phyloP scores from a whole-genome alignment of 2,329 filamentous ascomycete genomes.

The Botrytis paeoniae region DNA sequence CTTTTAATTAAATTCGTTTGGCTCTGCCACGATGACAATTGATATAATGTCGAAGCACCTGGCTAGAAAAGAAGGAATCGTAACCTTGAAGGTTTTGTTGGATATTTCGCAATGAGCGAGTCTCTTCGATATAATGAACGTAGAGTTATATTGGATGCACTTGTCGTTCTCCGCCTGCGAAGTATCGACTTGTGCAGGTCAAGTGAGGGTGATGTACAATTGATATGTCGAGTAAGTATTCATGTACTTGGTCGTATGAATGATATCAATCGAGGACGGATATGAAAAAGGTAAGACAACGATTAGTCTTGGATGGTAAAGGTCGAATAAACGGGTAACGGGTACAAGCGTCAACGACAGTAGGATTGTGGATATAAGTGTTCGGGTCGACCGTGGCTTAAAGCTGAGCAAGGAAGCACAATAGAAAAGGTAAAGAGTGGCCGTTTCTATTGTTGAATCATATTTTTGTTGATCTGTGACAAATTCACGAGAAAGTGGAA shows the following conservation, averaged over 20 bases:
- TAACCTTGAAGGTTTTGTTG: slow-evolving; percentile 20
- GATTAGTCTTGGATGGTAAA: background rate
- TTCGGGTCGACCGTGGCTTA: slow-evolving; percentile 2
- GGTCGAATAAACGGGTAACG: background rate
- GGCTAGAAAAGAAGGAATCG: slow-evolving; percentile 23
- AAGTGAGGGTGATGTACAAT: slow-evolving; percentile 9
- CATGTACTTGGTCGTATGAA: background rate
- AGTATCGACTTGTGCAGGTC: slow-evolving; percentile 43
- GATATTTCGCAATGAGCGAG: slow-evolving; percentile 22
- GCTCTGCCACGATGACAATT: slow-evolving; percentile 27
- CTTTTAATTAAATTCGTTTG: slow-evolving; percentile 23
- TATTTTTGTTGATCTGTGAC: background rate
- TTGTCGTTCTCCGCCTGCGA: slow-evolving; percentile 51
- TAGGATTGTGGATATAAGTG: background rate
- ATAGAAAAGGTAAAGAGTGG: background rate
- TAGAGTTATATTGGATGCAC: slow-evolving; percentile 39
- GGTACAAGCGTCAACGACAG: background rate
- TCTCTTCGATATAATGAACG: slow-evolving; percentile 32
- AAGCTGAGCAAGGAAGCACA: slow-evolving; percentile 6
- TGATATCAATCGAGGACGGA: background rate
- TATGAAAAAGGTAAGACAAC: background rate
- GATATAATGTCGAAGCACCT: slow-evolving; percentile 23
- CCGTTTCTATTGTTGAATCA: slow-evolving; percentile 7
- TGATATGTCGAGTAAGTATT: background rate
- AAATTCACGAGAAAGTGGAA: background rate